A percentile compares a stretch with the other conserved stretches of the same genome.
Conservation (phyloP, 1,284 basidiomycete species). For the Ceratobasidium sp. region DNA sequence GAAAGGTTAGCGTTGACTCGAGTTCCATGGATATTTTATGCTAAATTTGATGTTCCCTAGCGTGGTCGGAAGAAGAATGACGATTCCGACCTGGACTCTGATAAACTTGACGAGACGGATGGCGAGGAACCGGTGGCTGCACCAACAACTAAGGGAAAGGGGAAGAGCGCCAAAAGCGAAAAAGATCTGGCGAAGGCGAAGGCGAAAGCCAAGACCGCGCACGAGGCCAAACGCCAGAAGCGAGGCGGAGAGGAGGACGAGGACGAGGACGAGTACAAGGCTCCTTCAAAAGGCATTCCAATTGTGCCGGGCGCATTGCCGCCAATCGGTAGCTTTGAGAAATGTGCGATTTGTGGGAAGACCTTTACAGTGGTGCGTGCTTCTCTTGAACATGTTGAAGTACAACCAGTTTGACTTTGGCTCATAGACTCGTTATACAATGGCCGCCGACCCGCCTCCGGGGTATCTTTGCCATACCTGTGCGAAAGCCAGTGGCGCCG, state of each 20-base stretch:
- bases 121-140: slow-evolving; percentile 50
- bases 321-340: slow-evolving; percentile 82
- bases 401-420: slow-evolving; percentile 8
- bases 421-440: slow-evolving; percentile 84
- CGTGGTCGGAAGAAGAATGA: slow-evolving; percentile 53
- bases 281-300: slow-evolving; percentile 62
- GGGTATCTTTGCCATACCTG: slow-evolving; percentile 87
- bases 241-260: slow-evolving; percentile 60
- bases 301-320: slow-evolving; percentile 65
- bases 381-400: slow-evolving; percentile 18
- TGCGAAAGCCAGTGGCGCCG: slow-evolving; percentile 77
- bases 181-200: slow-evolving; percentile 58
- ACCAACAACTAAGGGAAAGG: slow-evolving; percentile 58
- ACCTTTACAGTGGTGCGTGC: slow-evolving; percentile 88
- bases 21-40: slow-evolving; percentile 13
- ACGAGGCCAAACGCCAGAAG: slow-evolving; percentile 65
- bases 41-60: slow-evolving; percentile 47
- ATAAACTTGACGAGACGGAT: slow-evolving; percentile 74
- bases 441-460: slow-evolving; percentile 74
- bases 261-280: slow-evolving; percentile 68
- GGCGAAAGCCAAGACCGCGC: slow-evolving; percentile 64
- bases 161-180: slow-evolving; percentile 49
- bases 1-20: slow-evolving; percentile 17
- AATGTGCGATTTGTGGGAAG: slow-evolving; percentile 85
- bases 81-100: slow-evolving; percentile 73